Base-by-base conservation (phyloP, 2,329 filamentous ascomycete species). In the Fusarium annulatum region DNA sequence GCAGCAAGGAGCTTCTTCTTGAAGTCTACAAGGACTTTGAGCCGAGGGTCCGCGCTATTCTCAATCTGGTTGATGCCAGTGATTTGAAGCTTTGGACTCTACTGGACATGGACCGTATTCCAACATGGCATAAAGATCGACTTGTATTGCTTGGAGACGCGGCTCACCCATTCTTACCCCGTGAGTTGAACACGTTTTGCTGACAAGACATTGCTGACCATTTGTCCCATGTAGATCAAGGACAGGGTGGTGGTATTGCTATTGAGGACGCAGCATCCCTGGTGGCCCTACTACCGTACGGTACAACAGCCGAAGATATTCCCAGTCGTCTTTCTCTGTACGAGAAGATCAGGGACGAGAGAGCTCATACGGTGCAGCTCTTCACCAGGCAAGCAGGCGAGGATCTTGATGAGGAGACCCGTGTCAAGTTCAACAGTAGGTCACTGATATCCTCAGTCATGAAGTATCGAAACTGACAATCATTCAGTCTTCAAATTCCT, bases 181-280 rank as follows among this genome's bases (percentile, higher is more conserved):
- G 73, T 75, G 19, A 43, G 73, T 57, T 0, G 0, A 33, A 2
- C 4, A 0, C 0, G 2, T 0, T 0, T 0, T 2, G 0, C 0
- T 12, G 0, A 9, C 1, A 2, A 0, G 15, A 19, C 12, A 2
- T 14, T 7, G 0, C 57, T 68, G 12, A 69, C 10, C 1, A 8
- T 7, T 0, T 11, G 1, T 15, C 1, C 6, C 8, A 15, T 26
- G 0, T 11, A 69, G 66, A 78, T 7, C 76, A 77, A 38, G 76
- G 75, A 12, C 76, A 78, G 49, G 76, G 76, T 18, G 91, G 71
- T 5, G 91, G 87, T 14, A 90, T 88, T 64, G 91, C 92, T 0
- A 92, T 93, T 48, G 91, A 94, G 77, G 92, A 94, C 69, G 91
- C 87, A 0, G 88, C 87, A 0, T 86, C 90, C 0, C 77, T 94